These are phyloP conservation scores for Fusarium pseudonygamai DNA, from an alignment of 2,329 filamentous ascomycete genomes.

Conservation along the genomic window DNA sequence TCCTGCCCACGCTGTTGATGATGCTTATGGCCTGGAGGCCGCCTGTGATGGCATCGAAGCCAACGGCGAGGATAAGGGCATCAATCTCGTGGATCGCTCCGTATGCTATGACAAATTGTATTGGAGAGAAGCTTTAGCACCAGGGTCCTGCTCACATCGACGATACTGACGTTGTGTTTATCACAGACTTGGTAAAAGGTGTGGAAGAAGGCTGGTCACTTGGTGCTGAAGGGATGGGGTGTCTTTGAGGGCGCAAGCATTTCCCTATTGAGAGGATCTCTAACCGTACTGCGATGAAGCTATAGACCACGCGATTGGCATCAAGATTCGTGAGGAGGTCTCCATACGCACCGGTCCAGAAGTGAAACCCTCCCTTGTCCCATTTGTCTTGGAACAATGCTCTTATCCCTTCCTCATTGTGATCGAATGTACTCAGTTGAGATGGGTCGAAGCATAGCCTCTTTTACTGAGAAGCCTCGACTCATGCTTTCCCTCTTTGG, in stretches of 20 bases:
- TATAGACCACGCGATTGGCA: conserved; percentile 56
- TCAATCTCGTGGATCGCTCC: not conserved
- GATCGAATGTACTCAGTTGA: not conserved
- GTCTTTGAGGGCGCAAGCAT: conserved; percentile 1
- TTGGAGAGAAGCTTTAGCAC: too few relatives aligned
- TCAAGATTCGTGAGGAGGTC: conserved; percentile 54
- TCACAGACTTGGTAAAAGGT: conserved; percentile 12
- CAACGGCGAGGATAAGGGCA: too few relatives aligned
- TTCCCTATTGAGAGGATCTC: not conserved
- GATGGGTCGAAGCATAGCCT: not conserved
- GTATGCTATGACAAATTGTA: not conserved
- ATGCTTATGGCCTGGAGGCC: conserved; percentile 5
- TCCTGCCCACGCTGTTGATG: not conserved
- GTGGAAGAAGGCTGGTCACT: not conserved
- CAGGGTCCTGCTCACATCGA: conserved; percentile 5
- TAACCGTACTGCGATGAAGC: conserved; percentile 57
- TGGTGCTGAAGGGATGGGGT: conserved; percentile 5
- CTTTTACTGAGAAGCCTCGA: not conserved
- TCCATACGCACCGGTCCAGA: conserved; percentile 56
- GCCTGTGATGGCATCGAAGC: conserved; percentile 5
- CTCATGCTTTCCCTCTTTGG: not conserved
- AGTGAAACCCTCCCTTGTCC: conserved; percentile 56
- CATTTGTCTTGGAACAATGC: conserved; percentile 38
- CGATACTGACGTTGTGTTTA: conserved; percentile 10
- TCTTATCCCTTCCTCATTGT: not conserved